Base-by-base conservation (phyloP, 129 eudicot species). In the Artemisia tridentata region DNA sequence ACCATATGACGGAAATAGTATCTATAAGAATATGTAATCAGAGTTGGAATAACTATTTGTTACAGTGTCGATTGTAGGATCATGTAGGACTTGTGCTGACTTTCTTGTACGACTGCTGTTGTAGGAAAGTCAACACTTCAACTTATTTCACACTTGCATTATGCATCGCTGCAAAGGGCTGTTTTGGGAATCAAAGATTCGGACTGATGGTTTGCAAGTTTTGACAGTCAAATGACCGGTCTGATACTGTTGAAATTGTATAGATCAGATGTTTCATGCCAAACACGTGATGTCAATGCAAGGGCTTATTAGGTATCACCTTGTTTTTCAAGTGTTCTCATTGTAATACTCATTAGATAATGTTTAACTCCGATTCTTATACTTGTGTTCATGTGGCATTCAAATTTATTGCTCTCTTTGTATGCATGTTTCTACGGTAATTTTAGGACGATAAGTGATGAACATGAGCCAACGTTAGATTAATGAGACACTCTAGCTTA, bases 221-320 rank as follows among this genome's bases (percentile, higher is more conserved):
- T 12, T 50, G 16, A 50, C 55, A 50, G 17, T n/a, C 17, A 14
- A 12, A 6, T 50, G 55, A n/a, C 17, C 2, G 55, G 55, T 50
- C 55, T 50, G 55, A 50, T 50, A 50, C 55, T 11, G 18, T 19
- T 23, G n/a, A 58, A 58, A 7, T 21, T 18, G n/a, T 19, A 19
- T 11, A 3, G 15, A 23, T 2, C 34, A 58, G 15, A 13, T 57
- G 63, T 6, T 20, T 38, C 63, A 6, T 4, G 27, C 25, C 47
- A 29, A 61, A 14, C 7, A 13, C 17, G 11, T 15, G 47, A 62
- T 62, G 67, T 10, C 29, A 34, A 11, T 31, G 46, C 67, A 31
- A 62, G 18, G 67, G 48, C 63, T 62, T 62, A 62, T 62, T 62
- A 62, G 67, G 14, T 25, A 60, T 49, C 7, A 31, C 38, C 38